Percentiles rank a stretch among this genome's conserved stretches.
phyloP scores from a whole-genome alignment of 75 land plant genomes.

The Pinus taeda region DNA sequence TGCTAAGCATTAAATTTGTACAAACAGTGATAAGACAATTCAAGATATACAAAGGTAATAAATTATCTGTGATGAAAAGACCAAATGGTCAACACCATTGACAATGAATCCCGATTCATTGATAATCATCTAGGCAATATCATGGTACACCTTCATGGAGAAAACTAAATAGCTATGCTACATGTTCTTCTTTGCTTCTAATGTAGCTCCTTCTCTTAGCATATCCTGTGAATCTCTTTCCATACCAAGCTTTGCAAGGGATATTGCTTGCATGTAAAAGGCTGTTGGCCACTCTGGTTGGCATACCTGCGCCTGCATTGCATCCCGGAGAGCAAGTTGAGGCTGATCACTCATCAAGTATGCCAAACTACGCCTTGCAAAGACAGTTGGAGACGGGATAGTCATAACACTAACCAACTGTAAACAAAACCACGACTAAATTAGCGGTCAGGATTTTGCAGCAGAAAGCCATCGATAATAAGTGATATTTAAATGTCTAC shows the following conservation, averaged over 20 bases:
- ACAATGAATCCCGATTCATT: neutral
- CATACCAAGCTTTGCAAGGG: constrained; percentile 91
- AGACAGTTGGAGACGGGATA: constrained; percentile 87
- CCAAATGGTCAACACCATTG: neutral
- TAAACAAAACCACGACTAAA: constrained; percentile 4
- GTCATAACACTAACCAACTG: constrained; percentile 84
- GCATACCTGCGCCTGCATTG: constrained; percentile 96
- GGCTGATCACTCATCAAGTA: constrained; percentile 81
- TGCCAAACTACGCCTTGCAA: constrained; percentile 71
- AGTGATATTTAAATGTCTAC: too few species aligned
- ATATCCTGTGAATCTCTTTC: constrained; percentile 91
- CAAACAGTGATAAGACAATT: constrained; percentile 1
- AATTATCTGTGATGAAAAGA: neutral
- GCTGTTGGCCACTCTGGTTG: constrained; percentile 97
- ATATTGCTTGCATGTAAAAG: constrained; percentile 91
- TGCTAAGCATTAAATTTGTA: constrained; percentile 9
- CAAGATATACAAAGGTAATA: constrained; percentile 10
- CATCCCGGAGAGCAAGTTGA: constrained; percentile 91
- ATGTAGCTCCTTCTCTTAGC: constrained; percentile 84
- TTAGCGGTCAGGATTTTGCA: too few species aligned
- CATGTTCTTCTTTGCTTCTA: constrained; percentile 64
- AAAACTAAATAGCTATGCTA: constrained; percentile 31
- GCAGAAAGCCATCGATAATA: too few species aligned
- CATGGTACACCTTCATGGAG: neutral
- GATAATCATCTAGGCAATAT: neutral